A percentile compares a stretch with the other conserved stretches of the same genome.
Conservation (phyloP, 176 grass and related monocot species). For the Sorghum bicolor region DNA sequence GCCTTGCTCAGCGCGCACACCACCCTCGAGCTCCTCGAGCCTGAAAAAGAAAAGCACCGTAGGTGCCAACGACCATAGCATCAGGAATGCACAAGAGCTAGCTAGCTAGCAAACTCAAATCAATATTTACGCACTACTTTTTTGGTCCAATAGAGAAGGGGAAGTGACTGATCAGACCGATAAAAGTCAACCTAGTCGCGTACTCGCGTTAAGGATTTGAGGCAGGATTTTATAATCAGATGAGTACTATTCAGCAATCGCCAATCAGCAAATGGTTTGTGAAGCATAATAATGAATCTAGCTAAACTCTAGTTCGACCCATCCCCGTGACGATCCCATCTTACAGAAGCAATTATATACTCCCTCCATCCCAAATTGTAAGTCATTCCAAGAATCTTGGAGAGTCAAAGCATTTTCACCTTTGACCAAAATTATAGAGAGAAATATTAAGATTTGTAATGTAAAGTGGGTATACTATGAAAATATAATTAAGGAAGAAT, state of each 20-base stretch:
- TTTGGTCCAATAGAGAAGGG: neutral
- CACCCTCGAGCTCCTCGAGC: conserved; percentile 74
- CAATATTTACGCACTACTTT: neutral
- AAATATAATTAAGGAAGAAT: too few species aligned
- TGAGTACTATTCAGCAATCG: conserved; percentile 8
- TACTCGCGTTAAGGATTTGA: neutral
- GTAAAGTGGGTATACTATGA: too few species aligned
- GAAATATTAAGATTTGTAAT: too few species aligned
- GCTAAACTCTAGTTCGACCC: conserved; percentile 21
- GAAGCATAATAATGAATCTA: conserved; percentile 6
- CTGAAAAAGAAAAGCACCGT: conserved; percentile 32
- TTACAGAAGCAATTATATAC: neutral
- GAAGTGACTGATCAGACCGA: neutral
- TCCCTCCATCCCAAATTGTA: too few species aligned
- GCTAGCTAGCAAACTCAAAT: neutral
- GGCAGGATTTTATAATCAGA: neutral
- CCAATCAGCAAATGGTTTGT: neutral
- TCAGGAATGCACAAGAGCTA: conserved; percentile 10
- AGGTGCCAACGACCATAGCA: neutral
- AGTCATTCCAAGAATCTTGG: too few species aligned
- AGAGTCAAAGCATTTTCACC: too few species aligned
- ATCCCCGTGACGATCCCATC: neutral
- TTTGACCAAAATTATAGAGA: too few species aligned
- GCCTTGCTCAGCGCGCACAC: conserved; percentile 85
- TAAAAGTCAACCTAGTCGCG: conserved; percentile 6